A percentile compares a stretch with the other conserved stretches of the same genome.
Conservation (phyloP, 805 yeast species). For the Wilhelminamyces savonicus region DNA sequence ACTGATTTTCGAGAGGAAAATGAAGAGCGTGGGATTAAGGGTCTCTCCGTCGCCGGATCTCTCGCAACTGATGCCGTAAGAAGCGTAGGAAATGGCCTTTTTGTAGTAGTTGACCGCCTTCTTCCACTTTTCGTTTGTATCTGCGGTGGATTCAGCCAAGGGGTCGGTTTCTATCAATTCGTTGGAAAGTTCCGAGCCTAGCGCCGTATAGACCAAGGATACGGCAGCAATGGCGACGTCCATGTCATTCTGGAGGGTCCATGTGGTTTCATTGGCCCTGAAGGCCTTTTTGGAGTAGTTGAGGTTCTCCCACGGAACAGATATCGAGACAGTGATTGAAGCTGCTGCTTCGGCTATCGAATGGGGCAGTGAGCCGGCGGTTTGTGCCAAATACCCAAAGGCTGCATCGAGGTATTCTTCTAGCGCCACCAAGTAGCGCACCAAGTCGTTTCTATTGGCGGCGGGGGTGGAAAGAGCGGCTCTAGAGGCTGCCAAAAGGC, state of each 20-base stretch:
- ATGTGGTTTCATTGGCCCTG: conserved; percentile 5
- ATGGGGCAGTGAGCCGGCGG: no score
- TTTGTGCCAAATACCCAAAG: no score
- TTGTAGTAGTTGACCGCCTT: conserved; percentile 27
- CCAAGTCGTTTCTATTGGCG: conserved; percentile 12
- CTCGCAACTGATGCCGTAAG: no score
- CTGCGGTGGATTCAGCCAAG: conserved; percentile 4
- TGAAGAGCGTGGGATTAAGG: conserved; percentile 21
- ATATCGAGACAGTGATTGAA: no score
- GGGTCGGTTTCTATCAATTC: conserved; percentile 25
- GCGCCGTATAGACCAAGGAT: conserved; percentile 20
- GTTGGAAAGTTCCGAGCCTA: conserved; percentile 31
- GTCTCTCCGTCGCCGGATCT: no score
- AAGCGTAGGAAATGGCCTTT: conserved; percentile 25
- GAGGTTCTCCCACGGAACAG: no score
- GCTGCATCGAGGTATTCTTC: conserved; percentile 28
- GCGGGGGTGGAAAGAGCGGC: conserved; percentile 6
- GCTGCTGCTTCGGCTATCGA: no score
- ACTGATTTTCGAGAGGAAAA: conserved; percentile 17
- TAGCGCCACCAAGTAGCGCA: conserved; percentile 24
- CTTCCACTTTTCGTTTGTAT: conserved; percentile 28
- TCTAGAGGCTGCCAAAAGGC: conserved; percentile 8
- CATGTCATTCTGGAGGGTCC: conserved; percentile 29
- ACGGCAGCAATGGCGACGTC: conserved; percentile 17
- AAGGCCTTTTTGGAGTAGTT: background rate